Conservation (phyloP, 345 rosid genomes). For the Noccaea caerulescens region DNA sequence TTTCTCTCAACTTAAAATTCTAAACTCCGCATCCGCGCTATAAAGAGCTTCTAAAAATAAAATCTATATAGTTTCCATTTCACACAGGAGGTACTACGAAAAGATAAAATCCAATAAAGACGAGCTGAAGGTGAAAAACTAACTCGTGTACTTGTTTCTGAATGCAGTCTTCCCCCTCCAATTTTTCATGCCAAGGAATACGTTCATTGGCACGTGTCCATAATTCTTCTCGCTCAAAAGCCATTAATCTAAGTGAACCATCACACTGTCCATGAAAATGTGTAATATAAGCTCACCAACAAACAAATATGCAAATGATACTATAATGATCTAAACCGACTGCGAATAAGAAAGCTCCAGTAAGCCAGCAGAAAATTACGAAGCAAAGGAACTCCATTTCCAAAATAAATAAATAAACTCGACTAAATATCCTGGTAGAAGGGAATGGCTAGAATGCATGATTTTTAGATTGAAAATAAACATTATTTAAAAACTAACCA, state of each 20-base stretch:
- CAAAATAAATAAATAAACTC: not conserved
- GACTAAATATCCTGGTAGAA: slow-evolving; percentile 12
- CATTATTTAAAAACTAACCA: slow-evolving; percentile 52
- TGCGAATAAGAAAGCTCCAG: no score
- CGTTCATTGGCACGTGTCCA: slow-evolving; percentile 89
- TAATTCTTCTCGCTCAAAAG: slow-evolving; percentile 83
- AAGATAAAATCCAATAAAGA: slow-evolving; percentile 21
- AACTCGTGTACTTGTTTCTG: slow-evolving; percentile 97
- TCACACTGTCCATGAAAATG: slow-evolving; percentile 54
- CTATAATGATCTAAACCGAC: not conserved
- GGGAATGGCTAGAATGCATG: not conserved
- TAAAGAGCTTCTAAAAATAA: slow-evolving; percentile 5
- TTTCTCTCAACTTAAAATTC: slow-evolving; percentile 2
- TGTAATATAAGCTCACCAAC: slow-evolving; percentile 19
- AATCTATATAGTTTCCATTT: slow-evolving; percentile 22
- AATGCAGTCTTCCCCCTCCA: slow-evolving; percentile 93
- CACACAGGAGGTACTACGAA: slow-evolving; percentile 8
- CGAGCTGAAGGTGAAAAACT: slow-evolving; percentile 44
- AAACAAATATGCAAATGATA: slow-evolving; percentile 11
- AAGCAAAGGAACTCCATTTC: slow-evolving; percentile 16
- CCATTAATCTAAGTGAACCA: slow-evolving; percentile 78
- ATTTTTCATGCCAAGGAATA: slow-evolving; percentile 92
- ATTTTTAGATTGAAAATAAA: slow-evolving; percentile 9
- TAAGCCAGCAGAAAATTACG: no score
- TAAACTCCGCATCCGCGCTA: not conserved